Evolutionary conservation across 192 early-diverging fungal genomes (phyloP).

Genomic region (Umbelopsis sp.): DNA sequence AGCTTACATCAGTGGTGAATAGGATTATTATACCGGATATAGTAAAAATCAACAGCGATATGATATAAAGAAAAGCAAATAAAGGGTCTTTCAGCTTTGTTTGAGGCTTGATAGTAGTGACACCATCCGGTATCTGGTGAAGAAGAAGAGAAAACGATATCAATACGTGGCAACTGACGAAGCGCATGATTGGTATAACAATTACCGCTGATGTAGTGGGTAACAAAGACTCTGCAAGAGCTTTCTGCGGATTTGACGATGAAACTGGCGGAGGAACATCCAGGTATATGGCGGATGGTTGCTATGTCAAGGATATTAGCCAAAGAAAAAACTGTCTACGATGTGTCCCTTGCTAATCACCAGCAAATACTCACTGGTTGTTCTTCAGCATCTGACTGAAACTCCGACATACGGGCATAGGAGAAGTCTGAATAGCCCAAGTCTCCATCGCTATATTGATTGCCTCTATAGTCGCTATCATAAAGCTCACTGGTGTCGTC

Average conservation of each 20-base stretch:
- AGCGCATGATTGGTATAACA: not conserved
- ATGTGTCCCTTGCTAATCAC: not conserved
- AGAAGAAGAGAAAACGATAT: not conserved
- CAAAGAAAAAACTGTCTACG: not conserved
- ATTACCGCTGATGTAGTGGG: slow-evolving; percentile 45
- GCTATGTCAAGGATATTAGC: slow-evolving; percentile 33
- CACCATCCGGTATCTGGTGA: slow-evolving; percentile 40
- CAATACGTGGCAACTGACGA: not conserved
- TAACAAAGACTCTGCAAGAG: slow-evolving; percentile 52
- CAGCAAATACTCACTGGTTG: slow-evolving; percentile 14
- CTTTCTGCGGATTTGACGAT: slow-evolving; percentile 28
- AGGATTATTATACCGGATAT: slow-evolving; percentile 49
- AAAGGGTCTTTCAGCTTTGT: slow-evolving; percentile 54
- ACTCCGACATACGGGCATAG: slow-evolving; percentile 13
- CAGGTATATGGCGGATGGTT: slow-evolving; percentile 56
- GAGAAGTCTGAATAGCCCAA: slow-evolving; percentile 11
- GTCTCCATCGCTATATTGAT: slow-evolving; percentile 6
- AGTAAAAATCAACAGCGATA: slow-evolving; percentile 37
- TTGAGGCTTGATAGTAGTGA: slow-evolving; percentile 46
- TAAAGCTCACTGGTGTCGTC: not conserved
- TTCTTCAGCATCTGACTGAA: slow-evolving; percentile 32
- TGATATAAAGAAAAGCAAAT: slow-evolving; percentile 47
- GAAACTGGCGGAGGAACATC: slow-evolving; percentile 45
- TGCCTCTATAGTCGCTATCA: slow-evolving; percentile 17
- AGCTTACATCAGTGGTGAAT: slow-evolving; percentile 56